Base-by-base conservation (phyloP, 2,329 filamentous ascomycete genomes). In the Akanthomyces uredinophilus region DNA sequence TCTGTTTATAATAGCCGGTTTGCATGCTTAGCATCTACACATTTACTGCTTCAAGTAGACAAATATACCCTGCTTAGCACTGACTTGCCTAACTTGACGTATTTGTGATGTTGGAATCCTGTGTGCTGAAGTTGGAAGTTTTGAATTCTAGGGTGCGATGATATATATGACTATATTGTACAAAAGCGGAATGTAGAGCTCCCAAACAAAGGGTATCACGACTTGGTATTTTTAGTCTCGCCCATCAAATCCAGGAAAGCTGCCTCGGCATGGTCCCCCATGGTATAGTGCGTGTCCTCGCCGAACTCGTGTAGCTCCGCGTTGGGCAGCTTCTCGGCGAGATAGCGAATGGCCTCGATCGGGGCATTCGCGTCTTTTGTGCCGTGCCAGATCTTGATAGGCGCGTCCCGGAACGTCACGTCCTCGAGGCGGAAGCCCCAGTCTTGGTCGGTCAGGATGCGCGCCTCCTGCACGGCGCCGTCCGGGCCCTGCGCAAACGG, bases 311-410 rank as follows among this genome's bases (percentile, higher is more conserved):
- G 64, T 11, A 78, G 63, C 3, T 64, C 64, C 5, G 67, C 67
- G 39, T 76, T 67, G 2, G 73, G 74, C 35, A 79, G 53, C 14
- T 67, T 66, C 29, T 74, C 67, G 1, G 73, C 72, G 68, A 78
- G 70, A 56, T 73, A 76, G n/a, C 73, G 68, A 5, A 75, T 69
- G 68, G 72, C 70, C 22, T 60, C 62, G 11, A 74, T 67, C 1
- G 73, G 74, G 1, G 70, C 68, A 44, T 75, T 73, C 13, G 27
- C 58, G 35, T 76, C 74, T 20, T 69, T 64, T 1, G 62, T 64
- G 1, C 74, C 74, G 54, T 77, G 72, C 71, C 73, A 76, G 6
- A 73, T 70, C 24, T 65, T 61, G 39, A 76, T 61, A 8, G 67
- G 65, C 32, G 35, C 35, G 13, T 44, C 37, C 10, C 57, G 57